Percentiles rank a stretch among this genome's conserved stretches.
Conservation (phyloP, 2,329 filamentous ascomycete species). For the Balansia obtecta region DNA sequence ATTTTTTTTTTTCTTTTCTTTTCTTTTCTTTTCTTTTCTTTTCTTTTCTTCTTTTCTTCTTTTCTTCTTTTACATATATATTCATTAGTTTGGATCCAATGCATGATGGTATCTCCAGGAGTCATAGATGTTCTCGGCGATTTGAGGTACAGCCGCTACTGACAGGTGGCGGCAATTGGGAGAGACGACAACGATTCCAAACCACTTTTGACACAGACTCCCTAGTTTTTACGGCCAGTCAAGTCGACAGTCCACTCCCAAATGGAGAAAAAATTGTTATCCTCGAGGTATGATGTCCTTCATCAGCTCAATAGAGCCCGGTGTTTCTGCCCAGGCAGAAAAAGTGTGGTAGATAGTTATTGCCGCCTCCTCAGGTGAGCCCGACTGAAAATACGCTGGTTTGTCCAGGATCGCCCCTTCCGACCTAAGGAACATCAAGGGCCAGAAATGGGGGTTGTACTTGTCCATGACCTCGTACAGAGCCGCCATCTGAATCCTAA, state of each 20-base stretch:
- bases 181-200: background rate
- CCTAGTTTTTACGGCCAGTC: too few relatives aligned
- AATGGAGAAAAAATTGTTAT: too few relatives aligned
- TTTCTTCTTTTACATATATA: too few relatives aligned
- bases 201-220: too few relatives aligned
- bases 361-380: background rate
- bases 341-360: background rate
- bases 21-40: too few relatives aligned
- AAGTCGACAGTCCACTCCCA: too few relatives aligned
- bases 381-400: background rate
- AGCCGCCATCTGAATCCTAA: constrained; percentile 9
- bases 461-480: constrained; percentile 8
- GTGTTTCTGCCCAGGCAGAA: constrained; percentile 3
- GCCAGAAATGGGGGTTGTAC: constrained; percentile 12
- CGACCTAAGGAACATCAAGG: constrained; percentile 6
- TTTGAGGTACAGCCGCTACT: background rate
- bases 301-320: constrained; percentile 1
- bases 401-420: background rate
- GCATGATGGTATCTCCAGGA: background rate
- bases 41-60: too few relatives aligned
- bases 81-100: background rate
- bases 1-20: background rate
- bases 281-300: background rate
- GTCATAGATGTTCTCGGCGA: background rate
- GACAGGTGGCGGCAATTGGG: constrained; percentile 1